phyloP scores from a whole-genome alignment of 306 rosid species.

The Quillaja saponaria region DNA sequence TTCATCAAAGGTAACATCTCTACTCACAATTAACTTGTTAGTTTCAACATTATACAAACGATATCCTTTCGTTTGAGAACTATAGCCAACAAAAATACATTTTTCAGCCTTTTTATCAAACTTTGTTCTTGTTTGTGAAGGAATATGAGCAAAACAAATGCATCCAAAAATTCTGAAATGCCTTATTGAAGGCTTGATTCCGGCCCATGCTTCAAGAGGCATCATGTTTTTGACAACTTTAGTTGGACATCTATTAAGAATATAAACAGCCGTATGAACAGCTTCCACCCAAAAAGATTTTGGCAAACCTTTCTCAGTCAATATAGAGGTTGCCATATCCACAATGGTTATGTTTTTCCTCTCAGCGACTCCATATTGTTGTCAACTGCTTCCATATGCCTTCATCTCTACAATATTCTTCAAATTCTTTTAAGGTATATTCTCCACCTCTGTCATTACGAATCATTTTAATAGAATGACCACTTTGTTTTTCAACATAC shows the following conservation, averaged over 20 bases:
- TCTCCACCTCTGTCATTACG: background rate
- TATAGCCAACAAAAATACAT: background rate
- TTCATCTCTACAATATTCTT: background rate
- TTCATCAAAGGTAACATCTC: slow-evolving; percentile 5
- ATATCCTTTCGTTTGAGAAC: background rate
- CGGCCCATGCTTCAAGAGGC: background rate
- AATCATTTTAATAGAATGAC: background rate
- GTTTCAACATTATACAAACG: background rate
- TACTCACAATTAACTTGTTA: background rate
- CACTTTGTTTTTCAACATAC: background rate
- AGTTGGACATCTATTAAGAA: background rate
- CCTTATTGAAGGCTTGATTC: background rate
- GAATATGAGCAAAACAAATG: background rate
- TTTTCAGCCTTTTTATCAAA: background rate
- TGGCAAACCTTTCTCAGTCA: background rate
- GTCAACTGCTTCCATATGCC: background rate
- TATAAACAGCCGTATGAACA: background rate
- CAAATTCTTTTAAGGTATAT: background rate
- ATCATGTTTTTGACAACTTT: background rate
- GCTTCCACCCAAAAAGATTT: background rate
- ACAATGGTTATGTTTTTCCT: background rate
- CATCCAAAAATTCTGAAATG: background rate
- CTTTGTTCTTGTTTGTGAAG: background rate
- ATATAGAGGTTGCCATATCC: background rate
- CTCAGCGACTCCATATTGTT: background rate